These are phyloP conservation scores for Podospora pseudopauciseta DNA, from an alignment of 495 filamentous ascomycete species.

Conservation along the genomic window DNA sequence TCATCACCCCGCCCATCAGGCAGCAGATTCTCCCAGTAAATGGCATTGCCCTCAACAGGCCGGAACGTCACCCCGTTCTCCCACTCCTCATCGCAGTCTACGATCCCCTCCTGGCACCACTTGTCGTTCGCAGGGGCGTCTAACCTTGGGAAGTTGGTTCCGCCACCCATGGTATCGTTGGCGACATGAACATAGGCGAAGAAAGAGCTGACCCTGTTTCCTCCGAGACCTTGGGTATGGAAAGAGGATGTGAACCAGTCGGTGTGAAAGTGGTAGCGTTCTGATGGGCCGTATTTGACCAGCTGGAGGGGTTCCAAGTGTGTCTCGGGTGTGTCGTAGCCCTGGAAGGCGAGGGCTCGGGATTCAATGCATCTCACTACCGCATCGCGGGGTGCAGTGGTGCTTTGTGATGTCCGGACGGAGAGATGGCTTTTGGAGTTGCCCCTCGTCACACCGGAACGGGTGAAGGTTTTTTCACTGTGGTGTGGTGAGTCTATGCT, in stretches of 20 bases:
- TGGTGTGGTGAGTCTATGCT: slow-evolving; percentile 9
- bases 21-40: slow-evolving; percentile 73
- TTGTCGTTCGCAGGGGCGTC: slow-evolving; percentile 32
- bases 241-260: slow-evolving; percentile 52
- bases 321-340: slow-evolving; percentile 45
- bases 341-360: slow-evolving; percentile 67
- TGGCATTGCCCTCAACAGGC: slow-evolving; percentile 64
- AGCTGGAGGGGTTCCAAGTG: slow-evolving; percentile 54
- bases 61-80: slow-evolving; percentile 63
- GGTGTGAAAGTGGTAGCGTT: slow-evolving; percentile 53
- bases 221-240: slow-evolving; percentile 39
- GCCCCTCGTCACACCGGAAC: slow-evolving; percentile 35
- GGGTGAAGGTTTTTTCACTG: slow-evolving; percentile 40
- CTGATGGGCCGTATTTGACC: slow-evolving; percentile 47
- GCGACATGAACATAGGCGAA: slow-evolving; percentile 53
- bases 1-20: slow-evolving; percentile 56
- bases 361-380: slow-evolving; percentile 65
- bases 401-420: slow-evolving; percentile 45
- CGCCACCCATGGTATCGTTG: slow-evolving; percentile 51
- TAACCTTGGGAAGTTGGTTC: slow-evolving; percentile 54
- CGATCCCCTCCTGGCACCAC: slow-evolving; percentile 55
- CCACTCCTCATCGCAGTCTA: slow-evolving; percentile 55
- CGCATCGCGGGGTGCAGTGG: slow-evolving; percentile 48
- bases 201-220: slow-evolving; percentile 51
- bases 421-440: slow-evolving; percentile 30